Evolutionary conservation across 768 basidiomycete genomes (phyloP).

Genomic region (Tulasnella sp.): DNA sequence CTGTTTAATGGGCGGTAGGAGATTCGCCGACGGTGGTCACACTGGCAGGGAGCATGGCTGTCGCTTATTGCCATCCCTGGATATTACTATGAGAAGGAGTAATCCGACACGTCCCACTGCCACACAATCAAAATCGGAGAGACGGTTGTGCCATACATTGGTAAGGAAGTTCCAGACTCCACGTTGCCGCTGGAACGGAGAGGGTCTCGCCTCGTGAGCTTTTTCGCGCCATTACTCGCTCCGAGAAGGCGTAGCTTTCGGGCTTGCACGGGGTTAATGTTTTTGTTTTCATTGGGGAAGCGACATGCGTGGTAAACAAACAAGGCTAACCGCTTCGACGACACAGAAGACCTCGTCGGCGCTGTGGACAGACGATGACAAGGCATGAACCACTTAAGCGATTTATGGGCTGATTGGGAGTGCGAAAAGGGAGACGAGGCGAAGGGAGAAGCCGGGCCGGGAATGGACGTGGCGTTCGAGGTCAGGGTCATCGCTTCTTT

Average conservation of each 20-base stretch:
- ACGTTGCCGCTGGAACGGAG: background rate
- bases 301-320: background rate
- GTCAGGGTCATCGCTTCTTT: background rate
- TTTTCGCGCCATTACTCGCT: slow-evolving; percentile 8
- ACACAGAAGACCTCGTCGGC: background rate
- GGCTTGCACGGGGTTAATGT: background rate
- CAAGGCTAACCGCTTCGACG: background rate
- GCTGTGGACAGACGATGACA: background rate
- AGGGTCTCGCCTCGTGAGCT: slow-evolving; percentile 10
- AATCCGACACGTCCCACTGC: background rate
- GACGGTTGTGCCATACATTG: slow-evolving; percentile 2
- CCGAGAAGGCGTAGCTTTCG: background rate
- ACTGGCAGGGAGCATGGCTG: background rate
- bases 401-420: slow-evolving; percentile 5
- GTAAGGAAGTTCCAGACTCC: background rate
- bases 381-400: background rate
- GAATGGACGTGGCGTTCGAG: slow-evolving; percentile 1
- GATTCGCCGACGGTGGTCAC: background rate
- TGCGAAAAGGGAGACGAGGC: background rate
- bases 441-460: slow-evolving; percentile 2
- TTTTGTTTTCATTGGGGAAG: background rate
- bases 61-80: slow-evolving; percentile 16
- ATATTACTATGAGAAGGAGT: background rate
- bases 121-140: background rate
- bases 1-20: background rate